Percentiles rank a stretch among this genome's conserved stretches.
phyloP scores from a whole-genome alignment of 2,329 filamentous ascomycete genomes.

The Plenodomus biglobosus region DNA sequence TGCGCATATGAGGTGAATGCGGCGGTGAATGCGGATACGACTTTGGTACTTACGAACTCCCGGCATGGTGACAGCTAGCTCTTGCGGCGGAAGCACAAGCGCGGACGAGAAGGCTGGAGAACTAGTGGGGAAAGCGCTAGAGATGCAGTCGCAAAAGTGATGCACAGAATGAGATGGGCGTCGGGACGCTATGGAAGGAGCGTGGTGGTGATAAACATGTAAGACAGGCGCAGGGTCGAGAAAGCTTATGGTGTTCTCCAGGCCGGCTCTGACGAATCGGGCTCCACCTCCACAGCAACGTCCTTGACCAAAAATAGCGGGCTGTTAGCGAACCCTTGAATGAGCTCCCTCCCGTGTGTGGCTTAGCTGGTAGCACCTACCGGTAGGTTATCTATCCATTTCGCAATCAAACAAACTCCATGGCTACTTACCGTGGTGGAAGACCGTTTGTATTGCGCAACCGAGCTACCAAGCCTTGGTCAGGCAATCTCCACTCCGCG shows the following conservation, averaged over 20 bases:
- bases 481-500: too few species aligned
- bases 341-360: neutral
- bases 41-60: slow-evolving; percentile 43
- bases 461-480: too few species aligned
- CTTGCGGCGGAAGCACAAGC: neutral
- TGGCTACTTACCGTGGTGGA: too few species aligned
- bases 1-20: neutral
- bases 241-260: too few species aligned
- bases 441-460: too few species aligned
- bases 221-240: neutral
- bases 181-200: neutral
- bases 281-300: neutral
- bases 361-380: too few species aligned
- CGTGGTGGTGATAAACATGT: neutral
- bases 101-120: neutral
- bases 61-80: slow-evolving; percentile 34
- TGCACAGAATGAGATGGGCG: neutral
- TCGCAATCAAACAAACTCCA: too few species aligned
- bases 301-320: neutral
- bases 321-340: neutral
- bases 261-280: neutral
- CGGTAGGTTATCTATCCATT: too few species aligned
- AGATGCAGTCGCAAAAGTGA: neutral
- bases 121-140: neutral
- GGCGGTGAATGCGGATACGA: slow-evolving; percentile 6